Evolutionary conservation across 1,139 yeast species (phyloP).

Genomic region (Meyerozyma carpophila): DNA sequence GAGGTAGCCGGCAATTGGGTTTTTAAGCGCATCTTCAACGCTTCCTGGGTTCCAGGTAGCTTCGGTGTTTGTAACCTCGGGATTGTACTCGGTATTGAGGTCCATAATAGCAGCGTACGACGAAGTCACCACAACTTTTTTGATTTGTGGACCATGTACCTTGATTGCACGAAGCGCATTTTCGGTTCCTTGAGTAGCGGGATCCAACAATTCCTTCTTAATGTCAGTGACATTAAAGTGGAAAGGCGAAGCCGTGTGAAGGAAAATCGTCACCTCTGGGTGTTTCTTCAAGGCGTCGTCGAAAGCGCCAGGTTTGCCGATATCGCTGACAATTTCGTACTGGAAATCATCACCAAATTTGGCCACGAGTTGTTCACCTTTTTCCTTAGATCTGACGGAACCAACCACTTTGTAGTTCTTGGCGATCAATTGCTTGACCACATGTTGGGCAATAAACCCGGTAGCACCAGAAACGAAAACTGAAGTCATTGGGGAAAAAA

Average conservation of each 20-base stretch:
- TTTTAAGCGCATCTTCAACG: constrained; percentile 10
- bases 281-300: constrained; percentile 26
- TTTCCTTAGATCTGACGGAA: constrained; percentile 8
- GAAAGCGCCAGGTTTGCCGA: constrained; percentile 26
- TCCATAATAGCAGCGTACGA: constrained; percentile 18
- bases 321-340: constrained; percentile 33
- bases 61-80: constrained; percentile 6
- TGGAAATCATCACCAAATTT: constrained; percentile 14
- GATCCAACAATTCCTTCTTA: constrained; percentile 9
- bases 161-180: constrained; percentile 24
- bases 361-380: constrained; percentile 15
- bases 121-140: constrained; percentile 15
- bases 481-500: background rate
- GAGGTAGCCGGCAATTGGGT: constrained; percentile 19
- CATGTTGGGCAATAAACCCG: constrained; percentile 12
- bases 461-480: constrained; percentile 13
- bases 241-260: constrained; percentile 43
- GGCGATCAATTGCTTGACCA: constrained; percentile 6
- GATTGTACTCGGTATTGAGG: constrained; percentile 14
- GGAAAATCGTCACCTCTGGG: constrained; percentile 23
- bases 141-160: constrained; percentile 15
- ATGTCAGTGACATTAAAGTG: constrained; percentile 15
- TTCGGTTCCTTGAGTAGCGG: constrained; percentile 11
- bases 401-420: constrained; percentile 11
- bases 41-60: constrained; percentile 7